Base-by-base conservation (phyloP, 257 asterid genomes). In the Verbascum thapsus region DNA sequence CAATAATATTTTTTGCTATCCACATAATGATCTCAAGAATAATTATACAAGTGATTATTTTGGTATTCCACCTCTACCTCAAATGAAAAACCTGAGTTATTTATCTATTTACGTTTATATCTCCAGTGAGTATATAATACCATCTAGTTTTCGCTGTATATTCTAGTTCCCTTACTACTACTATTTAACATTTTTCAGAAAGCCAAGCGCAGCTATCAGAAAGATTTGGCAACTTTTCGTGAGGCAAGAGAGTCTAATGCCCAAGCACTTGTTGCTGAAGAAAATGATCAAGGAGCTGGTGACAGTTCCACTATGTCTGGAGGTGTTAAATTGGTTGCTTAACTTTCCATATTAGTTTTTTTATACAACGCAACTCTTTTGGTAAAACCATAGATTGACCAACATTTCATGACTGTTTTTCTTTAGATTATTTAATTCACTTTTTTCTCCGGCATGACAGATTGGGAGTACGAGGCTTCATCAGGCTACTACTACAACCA, bases 171-270 rank as follows among this genome's bases (percentile, higher is more conserved):
- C 18, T 72, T 55, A 44, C 43, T n/a, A 8, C 58, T 15, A 34
- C 47, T 62, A 12, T 22, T 41, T 13, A 43, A 39, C 10, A 5
- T 66, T 6, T 80, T 12, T 66, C 87, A 94, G 99, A 94, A 85
- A 90, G 99, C 99, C 34, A 80, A 80, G 7, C 92, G 86, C 66
- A 90, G 99, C 75, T 94, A 90, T 74, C 89, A 94, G 72, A 88
- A 90, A 79, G 99, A 94, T 52, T 40, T 94, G 66, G 89, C 87
- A 53, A 78, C 81, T 78, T 85, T 82, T 63, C 72, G 19, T 68
- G 90, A 91, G 74, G 90, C 95, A 48, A 81, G 86, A 66, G 85
- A 83, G 47, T 71, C 84, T 40, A 91, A 90, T 68, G 79, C 83
- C 12, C 81, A 79, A 69, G 83, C 87, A 53, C 70, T 84, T 63